phyloP scores from a whole-genome alignment of 257 asterid species.

The Primulina huaijiensis region DNA sequence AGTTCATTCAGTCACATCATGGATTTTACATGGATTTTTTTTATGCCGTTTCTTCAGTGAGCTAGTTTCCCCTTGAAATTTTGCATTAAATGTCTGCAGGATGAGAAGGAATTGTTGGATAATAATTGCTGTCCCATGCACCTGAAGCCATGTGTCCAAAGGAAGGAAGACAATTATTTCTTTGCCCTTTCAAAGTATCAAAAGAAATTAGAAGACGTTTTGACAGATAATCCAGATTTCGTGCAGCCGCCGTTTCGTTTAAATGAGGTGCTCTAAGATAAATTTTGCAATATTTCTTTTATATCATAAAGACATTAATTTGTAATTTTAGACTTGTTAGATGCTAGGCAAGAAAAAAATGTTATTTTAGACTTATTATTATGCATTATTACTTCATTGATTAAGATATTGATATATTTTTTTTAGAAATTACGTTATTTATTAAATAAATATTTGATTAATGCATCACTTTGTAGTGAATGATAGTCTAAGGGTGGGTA shows the following conservation, averaged over 20 bases:
- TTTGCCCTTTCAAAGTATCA: slow-evolving; percentile 95
- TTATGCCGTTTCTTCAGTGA: slow-evolving; percentile 8
- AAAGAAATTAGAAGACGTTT: slow-evolving; percentile 56
- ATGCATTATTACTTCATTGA: not conserved
- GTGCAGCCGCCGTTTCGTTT: slow-evolving; percentile 89
- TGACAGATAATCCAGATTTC: slow-evolving; percentile 66
- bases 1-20: not conserved
- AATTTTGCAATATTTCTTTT: no score
- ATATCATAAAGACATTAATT: no score
- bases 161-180: slow-evolving; percentile 95
- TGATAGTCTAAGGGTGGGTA: no score
- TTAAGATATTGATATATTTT: no score
- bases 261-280: slow-evolving; percentile 61
- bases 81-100: slow-evolving; percentile 49
- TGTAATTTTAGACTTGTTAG: not conserved
- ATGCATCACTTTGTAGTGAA: no score
- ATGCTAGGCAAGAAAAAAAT: no score
- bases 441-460: no score
- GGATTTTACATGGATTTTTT: not conserved
- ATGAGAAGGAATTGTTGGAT: slow-evolving; percentile 84
- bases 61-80: slow-evolving; percentile 10
- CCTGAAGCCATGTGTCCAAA: slow-evolving; percentile 75
- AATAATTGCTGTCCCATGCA: slow-evolving; percentile 84
- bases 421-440: not conserved
- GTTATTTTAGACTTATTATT: not conserved